Evolutionary conservation across 306 rosid species (phyloP).

Genomic region (Medicago ruthenica): DNA sequence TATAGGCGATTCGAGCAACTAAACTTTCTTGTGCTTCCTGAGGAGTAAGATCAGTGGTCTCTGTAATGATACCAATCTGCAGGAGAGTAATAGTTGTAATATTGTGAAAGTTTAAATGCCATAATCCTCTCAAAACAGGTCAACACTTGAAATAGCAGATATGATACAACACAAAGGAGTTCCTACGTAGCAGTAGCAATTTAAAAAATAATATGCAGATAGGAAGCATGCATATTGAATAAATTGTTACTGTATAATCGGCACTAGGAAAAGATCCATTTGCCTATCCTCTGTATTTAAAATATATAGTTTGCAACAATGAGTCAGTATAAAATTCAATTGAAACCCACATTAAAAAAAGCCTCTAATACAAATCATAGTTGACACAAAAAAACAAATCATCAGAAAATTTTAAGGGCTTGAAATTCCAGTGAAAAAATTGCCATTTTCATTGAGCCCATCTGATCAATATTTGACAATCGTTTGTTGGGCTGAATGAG

Average conservation of each 20-base stretch:
- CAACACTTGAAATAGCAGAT: conserved; percentile 33
- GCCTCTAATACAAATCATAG: conserved; percentile 14
- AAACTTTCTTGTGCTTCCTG: conserved; percentile 67
- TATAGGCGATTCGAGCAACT: conserved; percentile 53
- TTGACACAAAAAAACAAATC: background rate
- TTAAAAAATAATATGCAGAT: background rate
- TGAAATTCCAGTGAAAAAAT: background rate
- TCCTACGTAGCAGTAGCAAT: background rate
- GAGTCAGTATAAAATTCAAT: conserved; percentile 6
- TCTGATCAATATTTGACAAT: conserved; percentile 6
- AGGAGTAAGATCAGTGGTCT: conserved; percentile 51
- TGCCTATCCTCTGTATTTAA: conserved; percentile 21
- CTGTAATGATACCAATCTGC: conserved; percentile 74
- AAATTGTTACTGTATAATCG: conserved; percentile 9
- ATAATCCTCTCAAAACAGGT: conserved; percentile 9
- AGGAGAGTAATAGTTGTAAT: conserved; percentile 39
- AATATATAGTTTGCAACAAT: conserved; percentile 5
- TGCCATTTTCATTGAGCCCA: background rate
- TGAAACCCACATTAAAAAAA: conserved; percentile 9
- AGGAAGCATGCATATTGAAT: conserved; percentile 6
- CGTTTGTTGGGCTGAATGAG: background rate
- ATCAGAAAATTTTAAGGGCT: background rate
- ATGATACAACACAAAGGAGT: conserved; percentile 10
- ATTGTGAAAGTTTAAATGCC: conserved; percentile 22
- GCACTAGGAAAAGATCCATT: conserved; percentile 8